phyloP scores from a whole-genome alignment of 2,329 filamentous ascomycete species.

The Clonostachys sp. region DNA sequence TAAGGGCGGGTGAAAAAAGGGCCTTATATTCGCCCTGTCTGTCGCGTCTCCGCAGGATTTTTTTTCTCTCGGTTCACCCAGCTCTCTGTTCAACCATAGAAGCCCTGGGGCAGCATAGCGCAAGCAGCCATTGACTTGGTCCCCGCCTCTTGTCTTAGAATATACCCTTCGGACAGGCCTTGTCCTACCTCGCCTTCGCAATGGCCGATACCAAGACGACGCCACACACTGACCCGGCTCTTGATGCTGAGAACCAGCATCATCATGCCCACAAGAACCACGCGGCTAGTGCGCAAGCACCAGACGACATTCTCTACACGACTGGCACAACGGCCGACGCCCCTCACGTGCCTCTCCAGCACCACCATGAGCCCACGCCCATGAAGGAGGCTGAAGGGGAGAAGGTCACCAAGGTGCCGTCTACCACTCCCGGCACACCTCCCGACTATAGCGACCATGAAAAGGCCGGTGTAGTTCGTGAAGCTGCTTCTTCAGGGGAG shows the following conservation, averaged over 20 bases:
- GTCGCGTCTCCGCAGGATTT: too few relatives aligned
- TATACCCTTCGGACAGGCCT: background rate
- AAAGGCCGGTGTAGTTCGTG: conserved; percentile 24
- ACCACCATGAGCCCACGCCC: conserved; percentile 26
- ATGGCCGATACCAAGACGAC: background rate
- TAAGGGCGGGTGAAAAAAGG: too few relatives aligned
- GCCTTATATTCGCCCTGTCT: too few relatives aligned
- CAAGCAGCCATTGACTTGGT: too few relatives aligned
- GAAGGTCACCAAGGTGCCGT: conserved; percentile 5
- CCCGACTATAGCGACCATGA: conserved; percentile 34
- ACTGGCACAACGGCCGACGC: conserved; percentile 30
- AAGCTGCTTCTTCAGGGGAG: conserved; percentile 11
- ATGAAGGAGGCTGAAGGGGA: conserved; percentile 12
- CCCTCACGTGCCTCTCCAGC: conserved; percentile 22
- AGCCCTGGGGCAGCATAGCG: too few relatives aligned
- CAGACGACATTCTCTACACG: conserved; percentile 41
- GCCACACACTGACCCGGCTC: conserved; percentile 20
- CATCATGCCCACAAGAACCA: conserved; percentile 37
- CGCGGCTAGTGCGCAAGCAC: conserved; percentile 22
- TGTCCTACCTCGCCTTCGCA: background rate
- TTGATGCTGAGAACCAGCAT: conserved; percentile 34
- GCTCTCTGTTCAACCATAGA: too few relatives aligned
- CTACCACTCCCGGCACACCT: conserved; percentile 9
- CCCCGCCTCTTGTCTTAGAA: too few relatives aligned
- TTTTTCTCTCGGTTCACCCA: too few relatives aligned